Evolutionary conservation across 805 yeast genomes (phyloP), one percentile per base, ranked within the genome.

Genomic region (Zygosaccharomyces lentus): DNA sequence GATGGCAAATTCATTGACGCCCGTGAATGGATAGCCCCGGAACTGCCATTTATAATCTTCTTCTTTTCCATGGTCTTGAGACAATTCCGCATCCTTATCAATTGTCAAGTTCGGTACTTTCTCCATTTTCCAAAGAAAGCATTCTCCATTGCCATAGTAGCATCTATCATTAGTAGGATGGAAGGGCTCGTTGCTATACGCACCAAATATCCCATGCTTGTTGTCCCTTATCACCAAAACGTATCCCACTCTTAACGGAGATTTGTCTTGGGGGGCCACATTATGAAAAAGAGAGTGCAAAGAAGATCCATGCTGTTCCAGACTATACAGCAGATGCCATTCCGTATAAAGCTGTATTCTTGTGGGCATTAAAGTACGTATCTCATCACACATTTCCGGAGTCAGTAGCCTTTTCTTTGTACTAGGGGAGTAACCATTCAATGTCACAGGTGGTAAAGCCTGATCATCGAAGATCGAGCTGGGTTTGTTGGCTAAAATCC

Each of bases 111-210:
- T 62, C 25, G 65, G 66, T 6, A 73, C 72, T 25, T 61, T 66
- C 50, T 79, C 85, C n/a, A 77, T 59, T 53, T 82, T 85, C 96
- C 96, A 91, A 17, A 91, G 71, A 57, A 93, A 90, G 60, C 98
- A 89, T 64, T 91, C 96, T 0, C 97, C 96, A 66, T 90, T 90
- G 0, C 99, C 99, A 56, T 82, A 85, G 67, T 82, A 91, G 47
- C 87, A 73, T 56, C 78, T 79, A 40, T 77, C 77, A 41, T 87
- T 95, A 47, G 82, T 76, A 1, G 89, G 84, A 48, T 77, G 80
- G 48, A 86, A 73, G 45, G 76, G 72, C 54, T 87, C 96, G 62
- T 88, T 88, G 39, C 81, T 54, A 62, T 79, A 90, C 10, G 87
- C 83, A 0, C 97, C 97, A 68, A 90, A 89, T 35, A 78, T 65